Conservation (phyloP, 495 filamentous ascomycete species). For the Apiosordaria backusii region DNA sequence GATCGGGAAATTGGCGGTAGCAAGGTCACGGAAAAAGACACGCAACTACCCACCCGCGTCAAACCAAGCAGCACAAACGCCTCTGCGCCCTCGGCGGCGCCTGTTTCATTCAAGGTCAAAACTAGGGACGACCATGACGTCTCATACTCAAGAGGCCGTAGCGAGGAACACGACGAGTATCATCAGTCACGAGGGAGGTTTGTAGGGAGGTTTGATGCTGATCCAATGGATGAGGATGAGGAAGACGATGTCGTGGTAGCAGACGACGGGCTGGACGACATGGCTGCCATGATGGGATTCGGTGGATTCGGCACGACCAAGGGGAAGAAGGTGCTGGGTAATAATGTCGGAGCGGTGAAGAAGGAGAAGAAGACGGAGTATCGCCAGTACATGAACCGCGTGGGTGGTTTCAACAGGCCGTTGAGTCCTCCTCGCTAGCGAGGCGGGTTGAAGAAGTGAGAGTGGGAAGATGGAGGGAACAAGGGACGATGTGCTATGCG, state of each 20-base stretch:
- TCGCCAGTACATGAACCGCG: constrained; percentile 97
- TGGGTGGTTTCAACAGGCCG: constrained; percentile 94
- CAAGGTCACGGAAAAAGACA: constrained; percentile 12
- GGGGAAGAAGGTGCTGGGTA: constrained; percentile 84
- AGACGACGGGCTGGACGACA: constrained; percentile 68
- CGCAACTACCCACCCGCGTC: constrained; percentile 24
- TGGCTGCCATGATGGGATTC: constrained; percentile 87
- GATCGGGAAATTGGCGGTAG: constrained; percentile 3
- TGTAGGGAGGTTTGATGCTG: constrained; percentile 34
- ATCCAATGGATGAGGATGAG: constrained; percentile 46
- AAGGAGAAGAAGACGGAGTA: constrained; percentile 97
- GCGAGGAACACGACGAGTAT: constrained; percentile 22
- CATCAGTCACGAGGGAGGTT: constrained; percentile 13
- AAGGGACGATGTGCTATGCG: neutral
- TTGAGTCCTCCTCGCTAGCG: constrained; percentile 56
- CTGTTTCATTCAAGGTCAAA: constrained; percentile 39
- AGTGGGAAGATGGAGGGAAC: neutral
- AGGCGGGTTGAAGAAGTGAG: too few relatives aligned
- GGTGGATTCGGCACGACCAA: constrained; percentile 82
- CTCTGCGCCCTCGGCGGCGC: constrained; percentile 30
- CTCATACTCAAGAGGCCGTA: constrained; percentile 16
- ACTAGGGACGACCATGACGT: constrained; percentile 33
- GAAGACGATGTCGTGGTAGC: constrained; percentile 46
- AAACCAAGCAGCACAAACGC: constrained; percentile 40
- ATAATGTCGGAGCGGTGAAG: constrained; percentile 75